These are phyloP conservation scores for Theobroma cacao DNA, from an alignment of 345 rosid species.

Conservation along the genomic window DNA sequence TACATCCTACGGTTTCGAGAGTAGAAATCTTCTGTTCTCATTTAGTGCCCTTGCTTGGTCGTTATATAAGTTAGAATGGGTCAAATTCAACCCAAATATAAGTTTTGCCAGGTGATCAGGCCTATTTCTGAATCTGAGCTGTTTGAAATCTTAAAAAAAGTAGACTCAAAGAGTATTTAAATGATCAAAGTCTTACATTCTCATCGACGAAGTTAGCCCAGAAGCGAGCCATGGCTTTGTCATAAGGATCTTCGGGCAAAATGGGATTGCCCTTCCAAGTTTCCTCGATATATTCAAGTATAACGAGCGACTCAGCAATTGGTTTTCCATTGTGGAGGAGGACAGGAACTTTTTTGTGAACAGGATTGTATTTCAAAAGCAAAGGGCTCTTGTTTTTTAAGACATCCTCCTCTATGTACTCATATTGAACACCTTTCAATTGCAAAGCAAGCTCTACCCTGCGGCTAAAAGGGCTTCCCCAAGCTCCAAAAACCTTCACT, in stretches of 20 bases:
- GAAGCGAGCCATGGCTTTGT: slow-evolving; percentile 36
- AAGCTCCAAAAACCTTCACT: slow-evolving; percentile 5
- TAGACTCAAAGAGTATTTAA: background rate
- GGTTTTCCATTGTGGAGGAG: slow-evolving; percentile 4
- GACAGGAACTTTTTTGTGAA: slow-evolving; percentile 7
- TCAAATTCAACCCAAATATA: background rate
- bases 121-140: background rate
- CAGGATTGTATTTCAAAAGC: slow-evolving; percentile 6
- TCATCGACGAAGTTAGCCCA: slow-evolving; percentile 39
- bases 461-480: background rate
- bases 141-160: too few species aligned
- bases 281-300: slow-evolving; percentile 6
- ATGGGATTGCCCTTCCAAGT: slow-evolving; percentile 20
- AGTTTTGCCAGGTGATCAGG: background rate
- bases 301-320: background rate
- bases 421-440: background rate
- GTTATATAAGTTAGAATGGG: background rate
- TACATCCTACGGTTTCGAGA: too few species aligned
- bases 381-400: background rate
- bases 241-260: slow-evolving; percentile 36
- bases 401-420: slow-evolving; percentile 2
- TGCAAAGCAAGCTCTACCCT: slow-evolving; percentile 10
- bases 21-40: too few species aligned
- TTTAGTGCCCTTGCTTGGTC: too few species aligned
- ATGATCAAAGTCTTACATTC: slow-evolving; percentile 12